These are phyloP conservation scores for Scedosporium boydii DNA, from an alignment of 2,329 filamentous ascomycete genomes.

Conservation along the genomic window DNA sequence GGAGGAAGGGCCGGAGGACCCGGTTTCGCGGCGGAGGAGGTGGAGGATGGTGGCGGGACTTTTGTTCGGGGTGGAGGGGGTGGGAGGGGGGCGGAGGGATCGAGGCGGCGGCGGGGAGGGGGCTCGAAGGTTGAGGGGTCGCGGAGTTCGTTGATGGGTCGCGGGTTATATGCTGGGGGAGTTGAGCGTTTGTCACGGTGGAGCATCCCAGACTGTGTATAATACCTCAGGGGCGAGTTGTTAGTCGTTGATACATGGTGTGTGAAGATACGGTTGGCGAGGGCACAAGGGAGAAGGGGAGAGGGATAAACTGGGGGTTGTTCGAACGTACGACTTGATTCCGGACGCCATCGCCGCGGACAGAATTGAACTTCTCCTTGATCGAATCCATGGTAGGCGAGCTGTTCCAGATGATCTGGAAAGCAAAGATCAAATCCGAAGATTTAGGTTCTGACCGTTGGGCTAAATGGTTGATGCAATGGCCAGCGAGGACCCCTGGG, in stretches of 20 bases:
- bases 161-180: slow-evolving; percentile 28
- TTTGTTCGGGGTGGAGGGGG: slow-evolving; percentile 48
- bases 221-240: background rate
- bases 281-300: background rate
- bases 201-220: background rate
- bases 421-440: background rate
- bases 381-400: background rate
- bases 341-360: slow-evolving; percentile 1
- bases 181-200: slow-evolving; percentile 12
- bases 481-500: background rate
- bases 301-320: background rate
- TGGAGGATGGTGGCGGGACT: slow-evolving; percentile 50
- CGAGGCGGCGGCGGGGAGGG: slow-evolving; percentile 43
- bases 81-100: slow-evolving; percentile 50
- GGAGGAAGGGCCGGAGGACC: slow-evolving; percentile 22
- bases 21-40: slow-evolving; percentile 30
- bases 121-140: slow-evolving; percentile 73
- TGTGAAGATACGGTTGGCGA: background rate
- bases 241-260: background rate
- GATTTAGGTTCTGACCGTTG: background rate
- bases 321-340: background rate
- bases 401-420: background rate
- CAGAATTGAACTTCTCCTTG: slow-evolving; percentile 3
- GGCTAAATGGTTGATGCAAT: background rate
- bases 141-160: slow-evolving; percentile 59